These are phyloP conservation scores for Chlamydomonas sp. DNA, from an alignment of 139 green algal species.

Conservation along the genomic window DNA sequence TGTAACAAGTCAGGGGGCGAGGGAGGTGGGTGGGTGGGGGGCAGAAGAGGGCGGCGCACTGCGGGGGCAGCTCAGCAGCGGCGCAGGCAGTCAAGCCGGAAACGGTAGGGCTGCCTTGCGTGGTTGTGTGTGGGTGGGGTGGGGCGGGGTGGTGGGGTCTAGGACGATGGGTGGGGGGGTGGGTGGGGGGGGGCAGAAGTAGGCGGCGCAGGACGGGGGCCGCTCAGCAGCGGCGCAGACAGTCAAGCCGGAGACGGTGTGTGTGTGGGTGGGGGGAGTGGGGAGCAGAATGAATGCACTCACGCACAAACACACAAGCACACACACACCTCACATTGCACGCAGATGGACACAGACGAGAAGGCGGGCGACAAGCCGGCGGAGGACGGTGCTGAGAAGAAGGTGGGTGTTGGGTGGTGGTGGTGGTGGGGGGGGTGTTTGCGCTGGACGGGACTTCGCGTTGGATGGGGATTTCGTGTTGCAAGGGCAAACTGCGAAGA, in stretches of 20 bases:
- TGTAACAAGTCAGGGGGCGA: too few species aligned
- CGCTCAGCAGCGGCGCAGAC: background rate
- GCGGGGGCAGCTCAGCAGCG: background rate
- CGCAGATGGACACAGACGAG: conserved; percentile 23
- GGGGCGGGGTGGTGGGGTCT: too few species aligned
- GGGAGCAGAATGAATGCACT: too few species aligned
- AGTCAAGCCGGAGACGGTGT: background rate
- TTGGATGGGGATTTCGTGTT: too few species aligned
- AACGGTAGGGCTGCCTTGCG: too few species aligned
- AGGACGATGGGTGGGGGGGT: too few species aligned
- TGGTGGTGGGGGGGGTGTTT: background rate
- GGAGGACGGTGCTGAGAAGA: background rate
- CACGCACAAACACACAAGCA: too few species aligned
- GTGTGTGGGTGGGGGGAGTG: too few species aligned
- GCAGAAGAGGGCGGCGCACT: background rate
- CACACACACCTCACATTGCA: too few species aligned
- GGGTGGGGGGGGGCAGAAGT: conserved; percentile 55
- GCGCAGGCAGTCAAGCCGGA: background rate
- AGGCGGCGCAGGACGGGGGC: conserved; percentile 25
- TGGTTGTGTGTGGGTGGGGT: too few species aligned
- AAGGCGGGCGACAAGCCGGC: background rate
- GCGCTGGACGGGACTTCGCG: too few species aligned
- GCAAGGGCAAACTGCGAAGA: too few species aligned
- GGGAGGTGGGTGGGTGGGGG: background rate
- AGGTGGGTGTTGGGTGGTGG: background rate